Evolutionary conservation across 2,329 filamentous ascomycete species (phyloP).

Genomic region (Fusarium armeniacum): DNA sequence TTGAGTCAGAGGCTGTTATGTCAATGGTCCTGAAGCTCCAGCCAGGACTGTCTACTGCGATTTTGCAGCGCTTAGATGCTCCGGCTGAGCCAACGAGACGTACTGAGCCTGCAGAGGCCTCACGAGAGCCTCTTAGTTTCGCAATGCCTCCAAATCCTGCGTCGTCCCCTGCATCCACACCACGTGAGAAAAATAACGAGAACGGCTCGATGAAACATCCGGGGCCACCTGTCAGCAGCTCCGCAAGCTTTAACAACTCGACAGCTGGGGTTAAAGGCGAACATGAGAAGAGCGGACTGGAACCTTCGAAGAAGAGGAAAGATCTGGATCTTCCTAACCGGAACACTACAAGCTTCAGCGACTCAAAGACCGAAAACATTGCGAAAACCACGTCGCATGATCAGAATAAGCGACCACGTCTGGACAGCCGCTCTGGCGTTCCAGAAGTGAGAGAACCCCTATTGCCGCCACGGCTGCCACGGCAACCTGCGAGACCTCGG

Average conservation of each 20-base stretch:
- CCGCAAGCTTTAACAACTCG: neutral
- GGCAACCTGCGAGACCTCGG: too few relatives aligned
- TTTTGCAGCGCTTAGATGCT: neutral
- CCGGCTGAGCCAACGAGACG: too few relatives aligned
- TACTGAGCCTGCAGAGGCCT: neutral
- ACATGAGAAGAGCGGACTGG: neutral
- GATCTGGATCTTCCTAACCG: neutral
- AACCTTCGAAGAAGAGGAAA: neutral
- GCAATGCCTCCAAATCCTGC: too few relatives aligned
- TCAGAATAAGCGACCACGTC: slow-evolving; percentile 1
- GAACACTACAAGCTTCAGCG: neutral
- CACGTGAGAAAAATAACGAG: too few relatives aligned
- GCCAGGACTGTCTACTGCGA: neutral
- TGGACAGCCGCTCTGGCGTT: too few relatives aligned
- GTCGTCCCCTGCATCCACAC: too few relatives aligned
- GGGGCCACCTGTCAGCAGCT: too few relatives aligned
- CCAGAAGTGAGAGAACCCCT: too few relatives aligned
- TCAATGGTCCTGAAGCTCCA: slow-evolving; percentile 35
- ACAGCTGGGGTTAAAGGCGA: neutral
- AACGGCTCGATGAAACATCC: too few relatives aligned
- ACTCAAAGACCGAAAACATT: neutral
- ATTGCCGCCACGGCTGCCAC: too few relatives aligned
- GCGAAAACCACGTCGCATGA: neutral
- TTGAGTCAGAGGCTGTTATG: slow-evolving; percentile 33
- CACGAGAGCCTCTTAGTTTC: neutral